Percentiles rank a stretch among this genome's conserved stretches.
phyloP scores from a whole-genome alignment of 495 filamentous ascomycete genomes.

The Talaromyces borbonicus region DNA sequence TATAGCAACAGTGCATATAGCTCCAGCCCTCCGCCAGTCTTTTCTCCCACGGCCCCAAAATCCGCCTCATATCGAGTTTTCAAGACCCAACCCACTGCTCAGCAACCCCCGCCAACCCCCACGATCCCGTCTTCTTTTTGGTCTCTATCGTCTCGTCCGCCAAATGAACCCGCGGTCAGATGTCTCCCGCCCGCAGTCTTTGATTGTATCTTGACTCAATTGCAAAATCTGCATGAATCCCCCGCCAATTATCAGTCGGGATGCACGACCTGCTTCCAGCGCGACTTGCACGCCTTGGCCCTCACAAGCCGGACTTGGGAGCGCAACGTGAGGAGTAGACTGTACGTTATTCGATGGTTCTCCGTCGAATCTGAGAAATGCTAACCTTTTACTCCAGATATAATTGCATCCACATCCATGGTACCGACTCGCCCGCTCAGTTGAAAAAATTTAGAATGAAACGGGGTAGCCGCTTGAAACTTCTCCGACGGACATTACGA shows the following conservation, averaged over 20 bases:
- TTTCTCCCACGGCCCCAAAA: constrained; percentile 21
- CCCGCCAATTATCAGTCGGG: constrained; percentile 23
- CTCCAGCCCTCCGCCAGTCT: constrained; percentile 31
- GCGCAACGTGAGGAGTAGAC: constrained; percentile 49
- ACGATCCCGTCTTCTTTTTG: constrained; percentile 11
- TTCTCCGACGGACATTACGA: constrained; percentile 67
- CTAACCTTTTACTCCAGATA: constrained; percentile 40
- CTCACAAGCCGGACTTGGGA: constrained; percentile 59
- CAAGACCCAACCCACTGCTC: constrained; percentile 9
- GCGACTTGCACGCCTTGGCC: constrained; percentile 59
- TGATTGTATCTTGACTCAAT: constrained; percentile 42
- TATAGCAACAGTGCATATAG: constrained; percentile 26
- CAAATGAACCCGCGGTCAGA: constrained; percentile 33
- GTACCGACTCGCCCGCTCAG: constrained; percentile 51
- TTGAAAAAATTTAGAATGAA: constrained; percentile 60
- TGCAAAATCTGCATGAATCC: constrained; percentile 39
- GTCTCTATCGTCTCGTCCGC: constrained; percentile 23
- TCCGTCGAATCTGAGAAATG: constrained; percentile 8
- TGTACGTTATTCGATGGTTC: constrained; percentile 40
- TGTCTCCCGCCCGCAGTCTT: constrained; percentile 47
- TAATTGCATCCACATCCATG: constrained; percentile 57
- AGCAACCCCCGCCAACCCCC: background rate
- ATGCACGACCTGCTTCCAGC: constrained; percentile 71
- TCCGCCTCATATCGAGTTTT: constrained; percentile 22
- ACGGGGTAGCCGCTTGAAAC: constrained; percentile 56